Conservation (phyloP, 2,329 filamentous ascomycete species). For the Alternaria brassicicola region DNA sequence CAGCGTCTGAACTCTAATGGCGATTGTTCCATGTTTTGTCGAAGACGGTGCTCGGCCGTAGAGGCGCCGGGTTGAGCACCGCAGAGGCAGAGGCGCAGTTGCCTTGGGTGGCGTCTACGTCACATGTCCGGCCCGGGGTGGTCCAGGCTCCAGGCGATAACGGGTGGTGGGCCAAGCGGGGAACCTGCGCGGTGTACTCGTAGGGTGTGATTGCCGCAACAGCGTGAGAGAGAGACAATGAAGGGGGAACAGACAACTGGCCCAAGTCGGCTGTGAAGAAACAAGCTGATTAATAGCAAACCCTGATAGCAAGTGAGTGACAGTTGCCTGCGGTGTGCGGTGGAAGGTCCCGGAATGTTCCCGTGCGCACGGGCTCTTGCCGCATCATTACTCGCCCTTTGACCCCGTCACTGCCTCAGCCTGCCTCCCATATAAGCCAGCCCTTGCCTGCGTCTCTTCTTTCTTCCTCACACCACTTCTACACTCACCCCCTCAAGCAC, state of each 20-base stretch:
- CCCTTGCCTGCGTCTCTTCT: slow-evolving; percentile 21
- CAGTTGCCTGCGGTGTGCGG: slow-evolving; percentile 8
- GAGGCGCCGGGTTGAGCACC: slow-evolving; percentile 21
- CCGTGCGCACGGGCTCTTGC: slow-evolving; percentile 37
- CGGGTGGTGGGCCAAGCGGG: slow-evolving; percentile 27
- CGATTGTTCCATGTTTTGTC: neutral
- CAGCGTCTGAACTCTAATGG: neutral
- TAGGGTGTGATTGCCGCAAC: slow-evolving; percentile 4
- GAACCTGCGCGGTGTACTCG: slow-evolving; percentile 10
- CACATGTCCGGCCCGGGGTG: slow-evolving; percentile 6
- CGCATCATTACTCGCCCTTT: slow-evolving; percentile 42
- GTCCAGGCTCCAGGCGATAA: slow-evolving; percentile 33
- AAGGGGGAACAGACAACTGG: neutral
- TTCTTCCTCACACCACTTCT: slow-evolving; percentile 24
- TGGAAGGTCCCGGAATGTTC: slow-evolving; percentile 43
- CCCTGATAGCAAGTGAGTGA: slow-evolving; percentile 8
- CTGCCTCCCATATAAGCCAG: slow-evolving; percentile 40
- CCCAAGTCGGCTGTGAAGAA: neutral
- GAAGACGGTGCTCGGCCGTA: neutral
- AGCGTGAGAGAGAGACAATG: neutral
- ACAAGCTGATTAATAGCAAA: slow-evolving; percentile 24
- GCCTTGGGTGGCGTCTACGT: slow-evolving; percentile 11
- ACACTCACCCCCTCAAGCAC: slow-evolving; percentile 9
- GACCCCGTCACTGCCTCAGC: slow-evolving; percentile 42
- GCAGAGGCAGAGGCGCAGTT: slow-evolving; percentile 15